Conservation (phyloP, 2,329 filamentous ascomycete species). For the Paramyrothecium roridum region DNA sequence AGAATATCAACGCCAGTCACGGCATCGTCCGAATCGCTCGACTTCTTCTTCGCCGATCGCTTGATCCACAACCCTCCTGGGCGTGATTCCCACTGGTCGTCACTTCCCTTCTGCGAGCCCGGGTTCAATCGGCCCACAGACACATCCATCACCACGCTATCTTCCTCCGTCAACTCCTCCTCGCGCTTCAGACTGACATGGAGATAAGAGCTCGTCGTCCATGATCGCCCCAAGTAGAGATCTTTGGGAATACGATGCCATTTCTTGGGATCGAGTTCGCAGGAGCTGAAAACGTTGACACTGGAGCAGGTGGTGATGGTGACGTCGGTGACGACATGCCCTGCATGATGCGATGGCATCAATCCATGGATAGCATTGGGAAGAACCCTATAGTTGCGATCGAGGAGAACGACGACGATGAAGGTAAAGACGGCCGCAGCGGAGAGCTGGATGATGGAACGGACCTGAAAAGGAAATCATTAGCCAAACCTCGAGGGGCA, state of each 20-base stretch:
- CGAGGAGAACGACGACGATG: constrained; percentile 75
- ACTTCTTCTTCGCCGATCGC: constrained; percentile 66
- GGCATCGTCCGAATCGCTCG: constrained; percentile 70
- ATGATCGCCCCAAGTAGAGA: constrained; percentile 72
- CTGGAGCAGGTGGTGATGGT: constrained; percentile 73
- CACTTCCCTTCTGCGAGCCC: constrained; percentile 18
- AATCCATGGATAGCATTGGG: constrained; percentile 83
- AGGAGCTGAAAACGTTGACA: constrained; percentile 71
- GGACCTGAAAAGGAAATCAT: constrained; percentile 38
- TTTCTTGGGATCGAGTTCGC: constrained; percentile 64
- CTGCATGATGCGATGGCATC: constrained; percentile 80
- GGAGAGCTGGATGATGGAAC: constrained; percentile 73
- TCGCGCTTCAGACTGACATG: constrained; percentile 82
- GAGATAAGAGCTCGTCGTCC: constrained; percentile 75
- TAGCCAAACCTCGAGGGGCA: constrained; percentile 6
- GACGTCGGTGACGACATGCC: constrained; percentile 82
- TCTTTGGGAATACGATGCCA: constrained; percentile 92
- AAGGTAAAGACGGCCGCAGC: constrained; percentile 64
- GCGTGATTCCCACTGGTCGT: constrained; percentile 72
- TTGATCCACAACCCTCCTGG: constrained; percentile 80
- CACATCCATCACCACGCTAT: constrained; percentile 78
- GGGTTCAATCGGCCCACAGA: constrained; percentile 73
- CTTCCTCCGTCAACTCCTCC: constrained; percentile 70
- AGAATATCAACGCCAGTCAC: constrained; percentile 83
- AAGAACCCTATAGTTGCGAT: constrained; percentile 83